A percentile compares a stretch with the other conserved stretches of the same genome.
phyloP scores from a whole-genome alignment of 768 basidiomycete species.

The Boletus sensibilis region DNA sequence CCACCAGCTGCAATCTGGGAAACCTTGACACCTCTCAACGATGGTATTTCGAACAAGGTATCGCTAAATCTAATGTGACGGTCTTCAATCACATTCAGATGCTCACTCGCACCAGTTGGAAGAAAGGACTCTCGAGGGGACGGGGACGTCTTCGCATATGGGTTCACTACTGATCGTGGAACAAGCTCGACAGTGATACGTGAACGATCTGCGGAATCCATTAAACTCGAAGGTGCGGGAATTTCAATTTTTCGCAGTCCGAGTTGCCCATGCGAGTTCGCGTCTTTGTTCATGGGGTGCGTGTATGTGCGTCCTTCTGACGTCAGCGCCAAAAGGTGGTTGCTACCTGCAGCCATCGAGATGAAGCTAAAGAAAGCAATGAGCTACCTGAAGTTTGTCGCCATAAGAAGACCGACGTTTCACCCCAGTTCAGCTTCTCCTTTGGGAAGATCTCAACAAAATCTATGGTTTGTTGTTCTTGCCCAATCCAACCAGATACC shows the following conservation, averaged over 20 bases:
- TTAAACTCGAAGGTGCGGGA: conserved; percentile 26
- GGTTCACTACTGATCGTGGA: conserved; percentile 54
- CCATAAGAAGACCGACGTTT: conserved; percentile 50
- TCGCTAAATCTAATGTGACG: conserved; percentile 63
- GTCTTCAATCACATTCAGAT: conserved; percentile 33
- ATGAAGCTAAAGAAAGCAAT: conserved; percentile 50
- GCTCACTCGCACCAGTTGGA: conserved; percentile 25
- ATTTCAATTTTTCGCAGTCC: conserved; percentile 69
- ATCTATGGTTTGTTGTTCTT: conserved; percentile 47
- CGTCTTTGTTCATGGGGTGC: conserved; percentile 69
- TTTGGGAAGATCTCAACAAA: conserved; percentile 62
- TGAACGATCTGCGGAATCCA: conserved; percentile 18
- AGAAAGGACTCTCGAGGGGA: conserved; percentile 30
- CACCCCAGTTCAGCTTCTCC: conserved; percentile 56
- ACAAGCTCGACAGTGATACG: conserved; percentile 52
- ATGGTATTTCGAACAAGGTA: conserved; percentile 72
- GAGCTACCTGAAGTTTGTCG: conserved; percentile 2
- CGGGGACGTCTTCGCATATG: conserved; percentile 47
- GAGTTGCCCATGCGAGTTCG: conserved; percentile 82
- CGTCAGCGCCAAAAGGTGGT: conserved; percentile 72
- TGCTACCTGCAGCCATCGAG: conserved; percentile 69
- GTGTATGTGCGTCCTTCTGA: conserved; percentile 74
- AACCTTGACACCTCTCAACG: conserved; percentile 60
- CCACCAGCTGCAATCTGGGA: conserved; percentile 71
- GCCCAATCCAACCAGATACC: conserved; percentile 59